These are phyloP conservation scores for Rhododendron molle DNA, from an alignment of 148 eudicot genomes.

Conservation along the genomic window DNA sequence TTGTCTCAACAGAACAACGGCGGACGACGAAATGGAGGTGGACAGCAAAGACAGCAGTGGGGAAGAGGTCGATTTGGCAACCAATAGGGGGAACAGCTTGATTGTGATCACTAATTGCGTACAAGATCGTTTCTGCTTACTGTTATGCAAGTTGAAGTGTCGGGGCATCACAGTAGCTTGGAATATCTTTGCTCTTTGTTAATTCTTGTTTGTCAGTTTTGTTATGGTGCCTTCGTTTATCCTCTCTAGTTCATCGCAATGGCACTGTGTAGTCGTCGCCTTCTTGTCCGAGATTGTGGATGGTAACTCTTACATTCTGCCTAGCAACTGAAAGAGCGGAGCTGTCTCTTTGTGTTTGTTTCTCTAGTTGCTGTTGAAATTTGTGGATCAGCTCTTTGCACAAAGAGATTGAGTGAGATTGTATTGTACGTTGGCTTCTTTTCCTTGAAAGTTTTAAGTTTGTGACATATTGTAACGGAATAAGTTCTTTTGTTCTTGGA, in stretches of 20 bases:
- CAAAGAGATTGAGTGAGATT: not conserved
- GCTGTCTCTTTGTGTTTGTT: not conserved
- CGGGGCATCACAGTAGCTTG: not conserved
- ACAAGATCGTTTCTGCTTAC: not conserved
- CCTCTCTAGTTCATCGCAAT: not conserved
- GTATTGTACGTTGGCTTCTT: not conserved
- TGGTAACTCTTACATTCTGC: not conserved
- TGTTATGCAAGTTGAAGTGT: not conserved
- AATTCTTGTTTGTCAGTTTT: not conserved
- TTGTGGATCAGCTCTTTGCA: not conserved
- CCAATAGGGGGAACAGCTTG: not conserved
- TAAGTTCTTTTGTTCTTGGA: not conserved
- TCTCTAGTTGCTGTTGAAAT: not conserved
- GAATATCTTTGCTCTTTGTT: not conserved
- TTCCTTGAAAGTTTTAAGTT: not conserved
- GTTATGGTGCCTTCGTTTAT: not conserved
- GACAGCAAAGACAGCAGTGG: slow-evolving; percentile 52
- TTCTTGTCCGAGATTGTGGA: not conserved
- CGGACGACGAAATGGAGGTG: slow-evolving; percentile 31
- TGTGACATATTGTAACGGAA: not conserved
- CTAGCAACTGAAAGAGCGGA: not conserved
- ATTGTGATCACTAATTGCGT: not conserved
- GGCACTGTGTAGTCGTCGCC: not conserved
- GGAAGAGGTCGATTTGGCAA: slow-evolving; percentile 58
- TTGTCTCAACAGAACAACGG: slow-evolving; percentile 41